Evolutionary conservation across 192 early-diverging fungal genomes (phyloP), one percentile per base, ranked within the genome.

Genomic region (Backusella luteola): DNA sequence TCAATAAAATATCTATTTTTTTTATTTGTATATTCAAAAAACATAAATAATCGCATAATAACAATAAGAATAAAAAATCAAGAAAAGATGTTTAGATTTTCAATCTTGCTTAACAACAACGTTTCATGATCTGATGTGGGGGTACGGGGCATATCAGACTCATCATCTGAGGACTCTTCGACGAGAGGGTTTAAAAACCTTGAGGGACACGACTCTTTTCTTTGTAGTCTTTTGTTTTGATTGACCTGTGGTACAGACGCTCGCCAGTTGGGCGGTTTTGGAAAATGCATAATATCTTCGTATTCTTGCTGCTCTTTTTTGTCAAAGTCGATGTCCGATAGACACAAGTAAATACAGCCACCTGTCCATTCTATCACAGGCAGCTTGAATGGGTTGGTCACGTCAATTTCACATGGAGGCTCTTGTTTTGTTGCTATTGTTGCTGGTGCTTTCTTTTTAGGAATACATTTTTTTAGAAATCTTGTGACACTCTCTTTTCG

Each of bases 271-370:
- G 68, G 68, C 38, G 68, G 68, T 39, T 21, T 69, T 21, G 68
- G 68, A 69, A 69, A 69, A 6, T 35, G n/a, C 68, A 63, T 63
- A 63, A 63, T 63, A 63, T 63, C 56, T 63, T 63, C 56, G 26
- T 63, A 63, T 63, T 63, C 56, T 8, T 63, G 52, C 0, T 53
- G 17, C 4, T 23, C n/a, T 56, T 56, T 53, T 8, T 53, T 53
- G 52, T 59, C 7, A 26, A 23, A 59, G 53, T 59, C 34, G 4
- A 39, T 36, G 9, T 69, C 38, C 35, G 21, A 3, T 39, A 39
- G 1, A 14, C 56, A 63, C 21, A 69, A 39, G 9, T 38, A 35
- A 14, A 69, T 23, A 17, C 68, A 38, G 4, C 68, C 68, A 41
- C 21, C 35, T 23, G 68, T 69, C 34, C 35, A 21, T 41, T 69